Percentiles rank a stretch among this genome's conserved stretches.
These are phyloP conservation scores for Priceomyces fermenticarens DNA, from an alignment of 805 yeast genomes.

Conservation along the genomic window DNA sequence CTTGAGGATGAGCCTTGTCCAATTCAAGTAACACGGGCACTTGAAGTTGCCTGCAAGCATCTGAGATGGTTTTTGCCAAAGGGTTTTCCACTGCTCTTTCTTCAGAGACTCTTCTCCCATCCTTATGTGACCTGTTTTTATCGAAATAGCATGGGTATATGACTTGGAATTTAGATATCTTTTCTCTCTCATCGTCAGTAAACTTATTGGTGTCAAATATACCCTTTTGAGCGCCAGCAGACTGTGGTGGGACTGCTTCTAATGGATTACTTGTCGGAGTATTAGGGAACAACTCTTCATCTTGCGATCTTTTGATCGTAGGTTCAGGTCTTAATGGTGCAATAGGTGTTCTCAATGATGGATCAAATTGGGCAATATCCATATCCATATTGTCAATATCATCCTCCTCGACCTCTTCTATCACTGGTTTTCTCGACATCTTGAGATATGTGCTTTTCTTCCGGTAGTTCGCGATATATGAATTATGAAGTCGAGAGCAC, in stretches of 20 bases:
- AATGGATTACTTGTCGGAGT: slow-evolving; percentile 10
- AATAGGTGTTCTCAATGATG: slow-evolving; percentile 56
- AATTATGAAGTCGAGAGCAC: too few species aligned
- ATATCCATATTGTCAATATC: slow-evolving; percentile 89
- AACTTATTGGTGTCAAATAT: slow-evolving; percentile 34
- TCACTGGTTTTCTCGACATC: slow-evolving; percentile 54
- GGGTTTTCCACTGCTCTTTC: slow-evolving; percentile 83
- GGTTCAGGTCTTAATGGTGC: slow-evolving; percentile 66
- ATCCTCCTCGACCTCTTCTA: slow-evolving; percentile 79
- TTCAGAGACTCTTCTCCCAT: slow-evolving; percentile 79
- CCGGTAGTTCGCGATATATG: not conserved
- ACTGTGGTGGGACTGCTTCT: slow-evolving; percentile 10
- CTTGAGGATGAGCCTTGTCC: slow-evolving; percentile 91
- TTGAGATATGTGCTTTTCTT: not conserved
- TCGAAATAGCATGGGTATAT: slow-evolving; percentile 94
- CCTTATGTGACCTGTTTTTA: slow-evolving; percentile 61
- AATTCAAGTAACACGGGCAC: slow-evolving; percentile 60
- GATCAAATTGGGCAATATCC: slow-evolving; percentile 91
- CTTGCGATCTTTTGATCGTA: slow-evolving; percentile 60
- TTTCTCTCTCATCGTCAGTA: slow-evolving; percentile 56
- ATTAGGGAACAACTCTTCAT: slow-evolving; percentile 18
- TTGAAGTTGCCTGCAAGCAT: slow-evolving; percentile 54
- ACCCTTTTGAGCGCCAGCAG: slow-evolving; percentile 13
- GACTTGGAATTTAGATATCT: slow-evolving; percentile 66
- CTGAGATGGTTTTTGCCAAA: slow-evolving; percentile 75